Base-by-base conservation (phyloP, 2,329 filamentous ascomycete species). In the Zymoseptoria ardabiliae region DNA sequence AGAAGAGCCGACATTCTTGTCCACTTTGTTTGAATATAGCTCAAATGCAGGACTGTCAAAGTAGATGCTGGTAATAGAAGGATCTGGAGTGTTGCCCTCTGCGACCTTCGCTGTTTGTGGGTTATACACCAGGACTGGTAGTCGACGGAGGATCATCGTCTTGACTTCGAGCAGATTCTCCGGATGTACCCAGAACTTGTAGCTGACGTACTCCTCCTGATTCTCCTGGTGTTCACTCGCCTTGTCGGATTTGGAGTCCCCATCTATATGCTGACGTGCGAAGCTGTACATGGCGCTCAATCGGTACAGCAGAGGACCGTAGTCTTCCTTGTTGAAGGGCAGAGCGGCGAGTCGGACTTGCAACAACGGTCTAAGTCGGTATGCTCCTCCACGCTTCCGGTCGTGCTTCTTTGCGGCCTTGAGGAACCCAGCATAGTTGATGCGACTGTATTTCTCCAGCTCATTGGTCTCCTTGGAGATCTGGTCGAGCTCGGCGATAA, bases 361-460 rank as follows among this genome's bases (percentile, higher is more conserved):
- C 76, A 97, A 86, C 79, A 97, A 86, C 25, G 94, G 92, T 22
- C 91, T 86, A 66, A 97, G 89, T 73, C 88, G 90, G 79, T 97
- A 97, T 56, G 86, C 83, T 65, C 86, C 82, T 58, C 92, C 92
- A 66, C 93, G 84, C 78, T 93, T 95, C 66, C 94, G 89, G 76
- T 99, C 94, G 76, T 99, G 94, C 78, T 99, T 99, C 85, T 99
- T 99, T 58, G 91, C 91, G 53, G 96, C 96, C 81, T 99, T 99
- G 72, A 97, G 83, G 76, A 97, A 96, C 53, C 91, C 94, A 5
- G 94, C 96, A 76, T 97, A 99, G 78, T 99, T 99, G 78, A 97
- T 87, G 65, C 88, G 89, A 75, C 91, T 94, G 77, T 94, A 99
- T 74, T 90, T 94, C 77, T 96, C 94, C 67, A 99, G 82, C 79